Percentiles rank a stretch among this genome's conserved stretches.
Evolutionary conservation across 371 early-diverging fungal species (phyloP).

Genomic region (Mortierella sp.): DNA sequence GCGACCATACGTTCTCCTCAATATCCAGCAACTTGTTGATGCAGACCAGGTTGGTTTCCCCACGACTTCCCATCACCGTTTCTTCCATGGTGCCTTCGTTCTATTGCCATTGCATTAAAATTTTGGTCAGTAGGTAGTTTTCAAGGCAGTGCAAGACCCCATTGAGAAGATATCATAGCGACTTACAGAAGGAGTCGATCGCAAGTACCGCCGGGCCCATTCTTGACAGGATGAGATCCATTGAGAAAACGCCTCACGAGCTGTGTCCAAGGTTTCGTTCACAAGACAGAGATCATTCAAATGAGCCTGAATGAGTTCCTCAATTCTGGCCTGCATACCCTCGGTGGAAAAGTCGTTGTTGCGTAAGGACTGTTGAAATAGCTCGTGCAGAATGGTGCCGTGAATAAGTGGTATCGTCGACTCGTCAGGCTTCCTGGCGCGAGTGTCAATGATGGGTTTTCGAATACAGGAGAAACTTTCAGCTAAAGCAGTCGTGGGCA

Average conservation of each 20-base stretch:
- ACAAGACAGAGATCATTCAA: conserved; percentile 77
- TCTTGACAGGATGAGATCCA: conserved; percentile 58
- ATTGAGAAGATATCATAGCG: background rate
- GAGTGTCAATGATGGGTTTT: conserved; percentile 79
- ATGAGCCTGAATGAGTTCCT: conserved; percentile 60
- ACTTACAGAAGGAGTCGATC: conserved; percentile 35
- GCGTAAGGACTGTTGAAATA: conserved; percentile 77
- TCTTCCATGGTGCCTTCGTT: conserved; percentile 23
- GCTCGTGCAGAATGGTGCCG: conserved; percentile 86
- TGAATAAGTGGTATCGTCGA: conserved; percentile 74
- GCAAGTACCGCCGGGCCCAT: conserved; percentile 66
- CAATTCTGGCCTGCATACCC: conserved; percentile 62
- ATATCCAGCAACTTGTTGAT: conserved; percentile 84
- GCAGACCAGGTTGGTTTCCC: conserved; percentile 58
- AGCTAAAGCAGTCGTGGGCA: conserved; percentile 83
- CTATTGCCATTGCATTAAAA: conserved; percentile 17
- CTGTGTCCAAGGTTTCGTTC: conserved; percentile 69
- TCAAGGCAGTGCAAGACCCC: background rate
- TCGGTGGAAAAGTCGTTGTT: conserved; percentile 68
- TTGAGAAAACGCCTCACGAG: conserved; percentile 60
- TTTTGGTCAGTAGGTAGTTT: background rate
- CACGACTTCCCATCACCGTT: conserved; percentile 28
- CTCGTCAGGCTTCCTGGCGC: conserved; percentile 66
- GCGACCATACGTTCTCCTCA: conserved; percentile 95
- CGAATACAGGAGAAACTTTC: conserved; percentile 84